Conservation (phyloP, 192 early-diverging fungal genomes). For the Linderina pennispora region DNA sequence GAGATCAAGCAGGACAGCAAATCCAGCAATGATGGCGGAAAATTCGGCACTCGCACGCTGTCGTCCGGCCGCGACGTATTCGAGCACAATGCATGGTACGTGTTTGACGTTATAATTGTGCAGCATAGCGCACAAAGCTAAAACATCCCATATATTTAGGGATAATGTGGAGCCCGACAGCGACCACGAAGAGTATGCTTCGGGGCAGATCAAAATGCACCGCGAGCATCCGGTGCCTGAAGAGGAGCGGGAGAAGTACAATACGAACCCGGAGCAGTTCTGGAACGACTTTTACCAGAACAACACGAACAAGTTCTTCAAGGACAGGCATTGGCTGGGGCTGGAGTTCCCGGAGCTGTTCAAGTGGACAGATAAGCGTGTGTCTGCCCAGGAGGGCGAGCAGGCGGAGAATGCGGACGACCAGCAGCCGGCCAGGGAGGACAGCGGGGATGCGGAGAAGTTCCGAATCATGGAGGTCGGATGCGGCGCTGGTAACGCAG, state of each 20-base stretch:
- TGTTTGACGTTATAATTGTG: no score
- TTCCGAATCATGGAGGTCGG: slow-evolving; percentile 71
- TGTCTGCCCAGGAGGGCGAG: slow-evolving; percentile 3
- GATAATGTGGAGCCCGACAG: slow-evolving; percentile 90
- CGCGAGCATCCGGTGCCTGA: slow-evolving; percentile 58
- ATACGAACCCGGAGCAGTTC: slow-evolving; percentile 50
- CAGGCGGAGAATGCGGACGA: not conserved
- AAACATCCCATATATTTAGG: no score
- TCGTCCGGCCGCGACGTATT: slow-evolving; percentile 72
- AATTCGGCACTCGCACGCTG: slow-evolving; percentile 76
- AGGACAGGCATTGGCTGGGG: slow-evolving; percentile 93
- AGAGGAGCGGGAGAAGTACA: slow-evolving; percentile 46
- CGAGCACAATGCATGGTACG: slow-evolving; percentile 89
- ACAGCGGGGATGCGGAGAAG: slow-evolving; percentile 3
- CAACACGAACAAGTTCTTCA: slow-evolving; percentile 88
- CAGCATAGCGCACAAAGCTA: no score
- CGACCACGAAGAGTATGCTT: slow-evolving; percentile 75
- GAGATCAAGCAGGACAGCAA: slow-evolving; percentile 11
- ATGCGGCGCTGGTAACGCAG: slow-evolving; percentile 74
- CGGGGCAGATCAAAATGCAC: slow-evolving; percentile 71
- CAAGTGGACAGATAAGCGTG: slow-evolving; percentile 31
- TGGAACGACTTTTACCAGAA: slow-evolving; percentile 76
- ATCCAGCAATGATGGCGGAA: not conserved
- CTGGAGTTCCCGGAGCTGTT: slow-evolving; percentile 91
- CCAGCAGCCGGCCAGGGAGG: not conserved